phyloP scores from a whole-genome alignment of 2,329 filamentous ascomycete species.

The Paecilomyces fulvus region DNA sequence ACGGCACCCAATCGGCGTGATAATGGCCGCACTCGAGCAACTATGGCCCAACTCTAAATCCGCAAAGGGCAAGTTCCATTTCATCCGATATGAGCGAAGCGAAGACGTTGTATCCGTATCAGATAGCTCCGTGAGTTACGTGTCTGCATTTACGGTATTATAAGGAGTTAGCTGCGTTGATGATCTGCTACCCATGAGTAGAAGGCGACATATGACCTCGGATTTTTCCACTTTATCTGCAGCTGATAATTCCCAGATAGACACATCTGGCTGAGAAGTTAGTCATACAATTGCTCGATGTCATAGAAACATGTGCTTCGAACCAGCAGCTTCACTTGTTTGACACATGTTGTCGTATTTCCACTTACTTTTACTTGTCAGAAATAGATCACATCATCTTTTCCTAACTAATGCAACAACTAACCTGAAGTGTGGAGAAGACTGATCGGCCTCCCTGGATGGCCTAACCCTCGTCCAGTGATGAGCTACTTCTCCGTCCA shows the following conservation, averaged over 20 bases:
- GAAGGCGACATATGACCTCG: background rate
- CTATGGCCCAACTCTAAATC: constrained; percentile 37
- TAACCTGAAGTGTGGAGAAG: background rate
- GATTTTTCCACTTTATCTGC: background rate
- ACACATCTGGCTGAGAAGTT: background rate
- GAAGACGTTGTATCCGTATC: constrained; percentile 56
- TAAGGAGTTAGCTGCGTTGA: constrained; percentile 25
- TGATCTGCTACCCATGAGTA: background rate
- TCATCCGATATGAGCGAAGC: constrained; percentile 83
- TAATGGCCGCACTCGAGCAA: constrained; percentile 77
- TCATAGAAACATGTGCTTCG: background rate
- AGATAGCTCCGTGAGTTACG: constrained; percentile 92
- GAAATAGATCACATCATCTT: too few species aligned
- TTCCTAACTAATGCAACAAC: background rate
- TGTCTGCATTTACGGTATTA: constrained; percentile 76
- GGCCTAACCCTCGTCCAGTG: background rate
- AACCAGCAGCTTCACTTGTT: background rate
- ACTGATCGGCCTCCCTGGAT: background rate
- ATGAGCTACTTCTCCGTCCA: background rate
- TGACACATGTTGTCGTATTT: background rate
- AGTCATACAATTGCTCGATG: background rate
- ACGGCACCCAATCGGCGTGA: constrained; percentile 84
- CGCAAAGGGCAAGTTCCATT: constrained; percentile 55
- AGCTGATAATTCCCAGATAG: background rate
- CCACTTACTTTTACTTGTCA: too few species aligned